A percentile compares a stretch with the other conserved stretches of the same genome.
Conservation (phyloP, 192 early-diverging fungal species). For the Podila minutissima region DNA sequence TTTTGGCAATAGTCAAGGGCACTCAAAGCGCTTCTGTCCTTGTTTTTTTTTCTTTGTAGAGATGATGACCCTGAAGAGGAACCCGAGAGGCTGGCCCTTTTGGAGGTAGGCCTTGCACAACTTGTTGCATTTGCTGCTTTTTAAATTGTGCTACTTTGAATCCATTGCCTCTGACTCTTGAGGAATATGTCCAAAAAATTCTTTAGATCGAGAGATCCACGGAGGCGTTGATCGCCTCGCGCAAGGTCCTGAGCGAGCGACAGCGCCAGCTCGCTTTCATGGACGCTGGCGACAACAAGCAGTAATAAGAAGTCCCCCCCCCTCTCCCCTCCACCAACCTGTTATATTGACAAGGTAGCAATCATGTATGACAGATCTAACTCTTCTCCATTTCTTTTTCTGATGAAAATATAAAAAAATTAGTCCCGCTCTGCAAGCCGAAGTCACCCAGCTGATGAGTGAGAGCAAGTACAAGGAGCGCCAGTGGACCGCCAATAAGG, state of each 20-base stretch:
- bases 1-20: no score
- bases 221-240: not conserved
- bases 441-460: constrained; percentile 8
- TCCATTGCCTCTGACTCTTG: not conserved
- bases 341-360: not conserved
- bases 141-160: not conserved
- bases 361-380: not conserved
- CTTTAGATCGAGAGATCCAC: constrained; percentile 4
- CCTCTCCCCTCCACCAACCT: not conserved
- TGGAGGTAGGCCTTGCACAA: not conserved
- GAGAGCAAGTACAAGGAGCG: constrained; percentile 16
- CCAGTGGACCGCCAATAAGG: constrained; percentile 23
- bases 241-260: constrained; percentile 4
- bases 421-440: constrained; percentile 8
- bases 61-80: not conserved
- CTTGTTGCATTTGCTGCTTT: not conserved
- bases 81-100: not conserved
- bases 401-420: not conserved
- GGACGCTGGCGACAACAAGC: not conserved
- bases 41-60: not conserved
- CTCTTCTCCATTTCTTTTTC: not conserved
- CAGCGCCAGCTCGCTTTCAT: not conserved
- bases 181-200: not conserved
- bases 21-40: no score
- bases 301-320: not conserved